Evolutionary conservation across 2,329 filamentous ascomycete species (phyloP).

Genomic region (Lachnellula suecica): DNA sequence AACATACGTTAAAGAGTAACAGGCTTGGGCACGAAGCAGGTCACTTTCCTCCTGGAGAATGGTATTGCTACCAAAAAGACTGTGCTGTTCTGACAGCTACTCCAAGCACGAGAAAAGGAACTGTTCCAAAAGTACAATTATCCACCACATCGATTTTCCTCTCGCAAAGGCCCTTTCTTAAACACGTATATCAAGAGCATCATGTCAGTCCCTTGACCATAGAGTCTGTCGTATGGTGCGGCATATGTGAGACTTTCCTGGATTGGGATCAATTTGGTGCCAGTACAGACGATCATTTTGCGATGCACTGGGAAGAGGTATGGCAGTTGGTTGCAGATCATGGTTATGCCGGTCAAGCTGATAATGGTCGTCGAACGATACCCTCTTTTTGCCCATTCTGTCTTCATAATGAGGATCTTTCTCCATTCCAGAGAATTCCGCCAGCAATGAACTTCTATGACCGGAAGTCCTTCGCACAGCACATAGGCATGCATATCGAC

Average conservation of each 20-base stretch:
- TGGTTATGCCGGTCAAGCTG: neutral
- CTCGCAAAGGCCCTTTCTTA: neutral
- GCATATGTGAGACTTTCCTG: conserved; percentile 1
- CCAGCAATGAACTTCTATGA: neutral
- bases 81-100: conserved; percentile 1
- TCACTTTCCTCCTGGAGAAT: conserved; percentile 2
- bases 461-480: neutral
- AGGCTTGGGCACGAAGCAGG: neutral
- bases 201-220: neutral
- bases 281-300: conserved; percentile 1
- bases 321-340: neutral
- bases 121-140: neutral
- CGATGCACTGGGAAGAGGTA: neutral
- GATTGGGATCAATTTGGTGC: conserved; percentile 3
- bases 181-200: conserved; percentile 1
- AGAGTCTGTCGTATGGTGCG: conserved; percentile 1
- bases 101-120: neutral
- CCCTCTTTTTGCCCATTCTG: conserved; percentile 4
- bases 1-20: conserved; percentile 1
- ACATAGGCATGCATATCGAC: conserved; percentile 1
- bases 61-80: neutral
- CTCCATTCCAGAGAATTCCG: neutral
- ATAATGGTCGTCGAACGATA: conserved; percentile 3
- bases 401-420: conserved; percentile 3
- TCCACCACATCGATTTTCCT: neutral